Base-by-base conservation (phyloP, 495 filamentous ascomycete genomes). In the Hypoxylon trugodes region DNA sequence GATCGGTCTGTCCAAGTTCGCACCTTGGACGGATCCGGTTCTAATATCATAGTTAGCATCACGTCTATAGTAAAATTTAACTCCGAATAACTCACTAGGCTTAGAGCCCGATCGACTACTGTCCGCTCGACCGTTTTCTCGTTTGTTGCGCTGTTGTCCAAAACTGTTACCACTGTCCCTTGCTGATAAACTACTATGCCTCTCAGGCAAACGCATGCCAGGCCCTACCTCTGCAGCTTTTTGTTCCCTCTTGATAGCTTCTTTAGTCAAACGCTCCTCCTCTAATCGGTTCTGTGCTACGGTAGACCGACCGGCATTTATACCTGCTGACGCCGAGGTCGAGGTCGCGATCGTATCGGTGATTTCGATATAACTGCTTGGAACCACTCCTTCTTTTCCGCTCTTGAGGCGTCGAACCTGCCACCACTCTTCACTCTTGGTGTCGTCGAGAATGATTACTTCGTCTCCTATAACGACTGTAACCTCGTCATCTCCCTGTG, bases 371-470 rank as follows among this genome's bases (percentile, higher is more conserved):
- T 97, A 99, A 75, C 90, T 96, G 78, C 92, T 93, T 3, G 95
- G 95, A n/a, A 99, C 93, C 8, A 98, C 95, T n/a, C 95, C 96
- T 72, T 96, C 91, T 69, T 90, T 91, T 41, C 91, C 90, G 73
- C 93, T 97, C 78, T 92, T 93, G 43, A 96, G 61, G 25, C 93
- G 86, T 42, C 90, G 86, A 8, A 99, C 93, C 81, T 93, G 90
- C 94, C 96, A 98, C 95, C 95, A 99, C 72, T 99, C 95, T 40
- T 97, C 93, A 48, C 93, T 96, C 74, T 90, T 92, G 53, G 80
- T 85, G 71, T 96, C 93, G 69, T 99, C 94, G 33, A 97, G 68
- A 48, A 99, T 81, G 45, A 96, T 77, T 21, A 99, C 93, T 70
- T 98, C 95, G 70, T 99, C 96, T 9, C 88, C 93, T 45, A 89